phyloP scores from a whole-genome alignment of 306 rosid genomes.

The Cucurbita ficifolia region DNA sequence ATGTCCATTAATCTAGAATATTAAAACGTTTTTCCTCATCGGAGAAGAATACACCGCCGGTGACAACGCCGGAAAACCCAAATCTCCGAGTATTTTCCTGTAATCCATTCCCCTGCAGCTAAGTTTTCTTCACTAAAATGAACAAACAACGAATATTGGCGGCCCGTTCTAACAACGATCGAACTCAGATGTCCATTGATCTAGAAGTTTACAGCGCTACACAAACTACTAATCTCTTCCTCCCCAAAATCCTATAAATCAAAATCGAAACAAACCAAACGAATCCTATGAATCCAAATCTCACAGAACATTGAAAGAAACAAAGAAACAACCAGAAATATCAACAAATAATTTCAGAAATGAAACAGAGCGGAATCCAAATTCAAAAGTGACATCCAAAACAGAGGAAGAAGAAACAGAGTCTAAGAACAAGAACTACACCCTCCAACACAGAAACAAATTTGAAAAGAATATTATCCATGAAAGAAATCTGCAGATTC shows the following conservation, averaged over 20 bases:
- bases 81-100: neutral
- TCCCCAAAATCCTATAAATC: neutral
- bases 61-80: neutral
- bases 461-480: conserved; percentile 40
- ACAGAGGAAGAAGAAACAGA: conserved; percentile 41
- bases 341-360: neutral
- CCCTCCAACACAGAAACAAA: conserved; percentile 47
- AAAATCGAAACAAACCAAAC: neutral
- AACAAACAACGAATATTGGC: neutral
- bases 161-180: neutral
- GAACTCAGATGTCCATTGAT: neutral
- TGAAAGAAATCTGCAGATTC: conserved; percentile 24
- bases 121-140: neutral
- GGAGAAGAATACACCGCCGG: neutral
- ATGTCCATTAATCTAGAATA: neutral
- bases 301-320: neutral
- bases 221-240: neutral
- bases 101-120: neutral
- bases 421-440: conserved; percentile 18
- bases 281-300: neutral
- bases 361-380: neutral
- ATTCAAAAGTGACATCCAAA: conserved; percentile 52
- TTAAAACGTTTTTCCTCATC: neutral
- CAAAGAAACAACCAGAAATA: neutral
- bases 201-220: neutral